Evolutionary conservation across 176 grass and related monocot genomes (phyloP), one percentile per base, ranked within the genome.

Genomic region (Oryza punctata): DNA sequence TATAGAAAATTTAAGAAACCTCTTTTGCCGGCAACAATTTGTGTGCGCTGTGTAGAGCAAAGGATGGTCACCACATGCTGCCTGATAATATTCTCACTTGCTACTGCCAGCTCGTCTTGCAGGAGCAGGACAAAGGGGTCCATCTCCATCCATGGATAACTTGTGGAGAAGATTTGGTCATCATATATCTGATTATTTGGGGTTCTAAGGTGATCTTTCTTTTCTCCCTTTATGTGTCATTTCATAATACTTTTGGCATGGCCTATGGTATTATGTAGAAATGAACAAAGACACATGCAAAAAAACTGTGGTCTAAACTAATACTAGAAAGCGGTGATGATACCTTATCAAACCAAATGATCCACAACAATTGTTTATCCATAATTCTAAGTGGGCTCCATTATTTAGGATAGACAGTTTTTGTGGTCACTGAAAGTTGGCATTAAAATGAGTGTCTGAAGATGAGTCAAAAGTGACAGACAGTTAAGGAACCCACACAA

Each of bases 131-230:
- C 81, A 69, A 82, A 32, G 7, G 88, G 61, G 35, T 60, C 33
- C 73, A 82, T 78, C 63, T 86, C 74, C 75, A 30, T 23, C 65
- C 74, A 69, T 77, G 73, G 67, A 82, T 26, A 57, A 72, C 79
- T 27, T 61, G 60, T 82, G 83, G 67, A 82, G 21, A 40, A 67
- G 12, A 82, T 37, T 45, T 78, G 44, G 88, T 12, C 25, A 26
- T 78, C 35, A 38, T 38, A 38, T 38, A 7, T 38, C 37, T 38
- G 40, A 73, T 32, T 32, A 28, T 78, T 77, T 47, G 9, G 45
- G 2, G 21, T 3, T 71, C 19, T 38, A 65, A 82, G 66, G 19
- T 65, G 37, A 77, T 59, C 19, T 70, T 19, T 67, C 37, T 83
- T 76, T 37, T 37, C 28, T 79, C 37, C 41, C 27, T 33, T 8